Evolutionary conservation across 345 rosid species (phyloP), one percentile per base, ranked within the genome.

Genomic region (Lepidium sativum): DNA sequence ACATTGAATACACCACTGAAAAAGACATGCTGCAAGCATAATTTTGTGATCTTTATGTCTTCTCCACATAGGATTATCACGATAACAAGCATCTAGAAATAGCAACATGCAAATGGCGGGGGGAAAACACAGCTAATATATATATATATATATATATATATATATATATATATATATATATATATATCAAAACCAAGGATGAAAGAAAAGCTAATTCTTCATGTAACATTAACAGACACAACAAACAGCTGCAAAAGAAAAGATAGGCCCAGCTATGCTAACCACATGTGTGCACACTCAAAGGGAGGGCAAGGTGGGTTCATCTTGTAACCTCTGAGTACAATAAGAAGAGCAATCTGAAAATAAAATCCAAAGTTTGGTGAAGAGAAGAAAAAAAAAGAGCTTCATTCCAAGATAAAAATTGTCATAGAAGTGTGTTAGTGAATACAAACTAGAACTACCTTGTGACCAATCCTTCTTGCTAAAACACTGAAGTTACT

Each of bases 261-360:
- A 37, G 42, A 54, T 54, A 62, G 65, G 66, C 29, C 63, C 23
- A 35, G 51, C 18, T 56, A 51, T 41, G 39, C 94, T 54, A 77
- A 94, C 97, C 99, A 94, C 91, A 88, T 94, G 72, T 90, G 99
- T 52, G 90, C 85, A 78, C 99, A 94, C 68, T 94, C 99, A 88
- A 80, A 91, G 52, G 97, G 92, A 42, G 99, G 97, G 71, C 86
- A 86, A 23, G 97, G 95, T 18, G 96, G 99, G 76, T 83, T 84
- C 99, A 94, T 94, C 80, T 69, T 82, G 81, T 94, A 94, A 54
- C 99, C 99, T 76, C 96, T 84, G 58, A 79, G 88, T 65, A 94
- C 70, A 59, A 90, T 86, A 71, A 94, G 91, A 78, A 90, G 77
- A 54, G 95, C 90, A 80, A 88, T 85, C 99, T 94, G 96, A 74